phyloP scores from a whole-genome alignment of 805 yeast genomes.

The Candida tallmaniae region DNA sequence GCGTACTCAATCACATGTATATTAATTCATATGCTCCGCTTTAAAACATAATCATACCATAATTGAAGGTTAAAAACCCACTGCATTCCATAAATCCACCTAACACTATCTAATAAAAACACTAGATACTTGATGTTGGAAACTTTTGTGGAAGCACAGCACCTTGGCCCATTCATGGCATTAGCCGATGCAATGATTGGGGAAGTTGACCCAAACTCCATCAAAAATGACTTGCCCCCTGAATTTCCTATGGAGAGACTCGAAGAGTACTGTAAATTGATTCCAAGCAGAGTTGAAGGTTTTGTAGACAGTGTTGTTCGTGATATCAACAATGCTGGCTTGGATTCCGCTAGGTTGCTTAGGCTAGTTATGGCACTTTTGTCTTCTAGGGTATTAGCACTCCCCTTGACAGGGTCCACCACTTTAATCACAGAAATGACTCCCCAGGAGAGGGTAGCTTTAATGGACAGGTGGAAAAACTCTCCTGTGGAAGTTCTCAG shows the following conservation, averaged over 20 bases:
- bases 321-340: slow-evolving; percentile 14
- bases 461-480: slow-evolving; percentile 36
- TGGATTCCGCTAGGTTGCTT: slow-evolving; percentile 17
- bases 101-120: too few relatives aligned
- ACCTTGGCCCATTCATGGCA: slow-evolving; percentile 23
- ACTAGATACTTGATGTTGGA: slow-evolving; percentile 1
- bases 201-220: slow-evolving; percentile 23
- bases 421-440: slow-evolving; percentile 35
- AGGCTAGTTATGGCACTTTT: slow-evolving; percentile 21
- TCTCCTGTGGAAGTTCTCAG: slow-evolving; percentile 36
- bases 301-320: slow-evolving; percentile 16
- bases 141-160: slow-evolving; percentile 10
- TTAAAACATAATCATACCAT: too few relatives aligned
- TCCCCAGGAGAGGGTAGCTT: slow-evolving; percentile 22
- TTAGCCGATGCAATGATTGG: slow-evolving; percentile 34
- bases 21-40: too few relatives aligned
- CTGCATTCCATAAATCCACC: too few relatives aligned
- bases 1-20: too few relatives aligned
- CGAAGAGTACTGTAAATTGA: slow-evolving; percentile 24
- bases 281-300: slow-evolving; percentile 28
- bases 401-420: slow-evolving; percentile 28
- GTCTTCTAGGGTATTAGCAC: slow-evolving; percentile 28
- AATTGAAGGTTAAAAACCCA: too few relatives aligned
- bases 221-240: slow-evolving; percentile 21
- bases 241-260: slow-evolving; percentile 24